Base-by-base conservation (phyloP, 495 filamentous ascomycete genomes). In the Penicillium simplicissimum region DNA sequence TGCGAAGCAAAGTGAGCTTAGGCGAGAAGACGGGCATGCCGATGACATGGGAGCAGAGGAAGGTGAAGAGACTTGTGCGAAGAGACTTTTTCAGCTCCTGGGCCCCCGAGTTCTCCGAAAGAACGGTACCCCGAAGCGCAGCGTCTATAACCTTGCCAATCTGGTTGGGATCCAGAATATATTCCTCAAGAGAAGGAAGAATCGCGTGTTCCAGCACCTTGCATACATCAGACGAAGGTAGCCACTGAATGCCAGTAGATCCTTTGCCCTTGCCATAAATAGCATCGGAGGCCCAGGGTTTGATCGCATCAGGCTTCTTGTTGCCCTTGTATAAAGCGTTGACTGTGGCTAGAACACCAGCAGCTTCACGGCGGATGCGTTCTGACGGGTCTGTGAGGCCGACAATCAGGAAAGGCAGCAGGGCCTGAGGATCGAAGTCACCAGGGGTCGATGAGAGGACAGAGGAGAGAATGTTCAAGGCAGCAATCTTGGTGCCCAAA, bases 101-200 rank as follows among this genome's bases (percentile, higher is more conserved):
- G 33, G 79, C 79, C 19, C 74, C 71, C 19, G 75, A 74, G 43
- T 74, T 61, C 36, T 74, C 74, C 3, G 74, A 65, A 9, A 67
- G 34, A 47, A 71, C 58, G 33, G 75, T 69, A 53, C 83, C 79
- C 48, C 87, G 81, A 23, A 92, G 63, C 1, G 77, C 73, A 49
- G 77, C 79, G 52, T 83, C 82, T n/a, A 96, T 66, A 8, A 82
- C 79, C 21, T 80, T 81, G 10, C 79, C 74, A 25, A 94, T 75
- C 43, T 93, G 82, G 36, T 77, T 82, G 6, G 83, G 74, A 69
- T 97, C 92, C 19, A 96, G 76, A 10, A 91, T 81, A 65, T 87
- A 93, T 72, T 96, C 93, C 68, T 97, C 93, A 17, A 97, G 68
- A 6, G 79, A 83, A 2, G 90, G 88, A 23, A 90, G 68, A 35